These are phyloP conservation scores for Colletotrichum lupini DNA, from an alignment of 2,329 filamentous ascomycete genomes.

Conservation along the genomic window DNA sequence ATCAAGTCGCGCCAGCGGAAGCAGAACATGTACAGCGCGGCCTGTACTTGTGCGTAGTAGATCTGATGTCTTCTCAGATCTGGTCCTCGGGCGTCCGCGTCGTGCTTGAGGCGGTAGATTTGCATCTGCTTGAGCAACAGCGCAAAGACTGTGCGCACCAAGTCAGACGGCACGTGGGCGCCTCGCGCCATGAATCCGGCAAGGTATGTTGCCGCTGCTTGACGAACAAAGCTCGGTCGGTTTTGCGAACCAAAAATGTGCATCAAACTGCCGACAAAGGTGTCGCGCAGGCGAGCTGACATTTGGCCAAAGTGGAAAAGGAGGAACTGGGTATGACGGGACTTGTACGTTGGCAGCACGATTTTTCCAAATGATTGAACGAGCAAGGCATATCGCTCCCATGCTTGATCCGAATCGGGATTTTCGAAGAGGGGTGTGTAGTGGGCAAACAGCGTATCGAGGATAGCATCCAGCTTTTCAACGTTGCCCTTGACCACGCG, in stretches of 20 bases:
- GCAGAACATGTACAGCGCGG: conserved; percentile 93
- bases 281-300: conserved; percentile 80
- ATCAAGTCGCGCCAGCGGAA: conserved; percentile 97
- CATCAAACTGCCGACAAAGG: conserved; percentile 83
- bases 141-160: conserved; percentile 85
- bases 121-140: conserved; percentile 84
- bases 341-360: conserved; percentile 90
- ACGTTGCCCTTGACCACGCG: conserved; percentile 83
- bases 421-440: conserved; percentile 80
- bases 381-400: conserved; percentile 81
- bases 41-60: conserved; percentile 91
- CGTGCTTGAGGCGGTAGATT: conserved; percentile 76
- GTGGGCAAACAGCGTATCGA: conserved; percentile 87
- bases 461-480: conserved; percentile 89
- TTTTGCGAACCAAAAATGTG: conserved; percentile 56
- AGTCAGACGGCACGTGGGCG: conserved; percentile 78
- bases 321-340: conserved; percentile 93
- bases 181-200: conserved; percentile 95
- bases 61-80: conserved; percentile 85
- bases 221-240: conserved; percentile 64
- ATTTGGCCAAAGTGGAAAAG: conserved; percentile 95
- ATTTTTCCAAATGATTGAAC: conserved; percentile 88
- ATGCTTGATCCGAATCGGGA: conserved; percentile 74
- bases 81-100: conserved; percentile 81
- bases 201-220: conserved; percentile 90